These are phyloP conservation scores for Sanghuangporus sanghuang DNA, from an alignment of 1,284 basidiomycete genomes.

Conservation along the genomic window DNA sequence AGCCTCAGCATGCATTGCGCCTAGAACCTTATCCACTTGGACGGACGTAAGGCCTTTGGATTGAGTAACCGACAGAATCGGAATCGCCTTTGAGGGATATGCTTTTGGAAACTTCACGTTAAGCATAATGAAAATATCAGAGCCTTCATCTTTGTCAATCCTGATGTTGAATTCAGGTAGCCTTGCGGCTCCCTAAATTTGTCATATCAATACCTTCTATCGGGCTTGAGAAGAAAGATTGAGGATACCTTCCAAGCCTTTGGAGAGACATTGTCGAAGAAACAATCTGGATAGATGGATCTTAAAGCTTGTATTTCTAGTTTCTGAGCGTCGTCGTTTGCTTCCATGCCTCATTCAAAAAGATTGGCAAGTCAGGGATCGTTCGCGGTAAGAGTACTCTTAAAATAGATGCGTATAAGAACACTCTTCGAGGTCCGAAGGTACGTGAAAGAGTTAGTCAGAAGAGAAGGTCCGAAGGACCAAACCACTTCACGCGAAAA, in stretches of 20 bases:
- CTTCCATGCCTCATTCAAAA: conserved; percentile 49
- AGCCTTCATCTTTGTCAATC: conserved; percentile 54
- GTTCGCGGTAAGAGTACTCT: background rate
- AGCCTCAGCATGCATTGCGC: conserved; percentile 55
- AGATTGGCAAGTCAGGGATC: background rate
- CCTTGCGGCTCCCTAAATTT: conserved; percentile 52
- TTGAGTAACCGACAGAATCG: conserved; percentile 62
- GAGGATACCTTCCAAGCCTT: conserved; percentile 69
- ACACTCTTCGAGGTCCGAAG: background rate
- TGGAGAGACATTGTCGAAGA: conserved; percentile 63
- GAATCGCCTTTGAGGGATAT: conserved; percentile 62
- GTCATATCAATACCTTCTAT: conserved; percentile 11
- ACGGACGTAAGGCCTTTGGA: conserved; percentile 38
- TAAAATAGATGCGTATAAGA: background rate
- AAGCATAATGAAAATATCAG: conserved; percentile 57
- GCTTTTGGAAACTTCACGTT: conserved; percentile 78
- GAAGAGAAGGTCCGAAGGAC: conserved; percentile 61
- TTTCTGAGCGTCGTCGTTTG: conserved; percentile 64
- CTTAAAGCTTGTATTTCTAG: conserved; percentile 71
- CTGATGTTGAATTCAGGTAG: conserved; percentile 70
- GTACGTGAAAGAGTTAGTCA: conserved; percentile 15
- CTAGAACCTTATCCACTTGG: conserved; percentile 48
- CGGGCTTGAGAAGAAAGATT: background rate
- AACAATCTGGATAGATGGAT: conserved; percentile 74
- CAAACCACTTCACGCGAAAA: conserved; percentile 62